These are phyloP conservation scores for Trichosporon sp. DNA, from an alignment of 1,284 basidiomycete genomes.

Conservation along the genomic window DNA sequence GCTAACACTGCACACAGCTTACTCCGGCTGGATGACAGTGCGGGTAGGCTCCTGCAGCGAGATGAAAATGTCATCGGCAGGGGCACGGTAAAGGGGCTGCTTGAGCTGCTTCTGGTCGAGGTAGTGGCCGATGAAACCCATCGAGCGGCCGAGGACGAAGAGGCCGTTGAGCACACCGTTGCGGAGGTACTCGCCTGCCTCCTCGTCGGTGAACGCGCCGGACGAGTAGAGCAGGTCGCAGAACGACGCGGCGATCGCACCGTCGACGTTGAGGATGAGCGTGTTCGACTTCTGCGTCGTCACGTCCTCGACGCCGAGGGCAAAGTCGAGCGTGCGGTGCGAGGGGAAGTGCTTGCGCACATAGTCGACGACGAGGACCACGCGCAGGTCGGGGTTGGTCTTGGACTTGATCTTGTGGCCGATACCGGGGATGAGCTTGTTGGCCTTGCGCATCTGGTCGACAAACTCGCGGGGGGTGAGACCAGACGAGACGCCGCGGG, in stretches of 20 bases:
- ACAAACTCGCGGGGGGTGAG: conserved; percentile 96
- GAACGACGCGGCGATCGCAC: conserved; percentile 96
- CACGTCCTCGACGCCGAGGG: conserved; percentile 96
- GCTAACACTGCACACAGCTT: background rate
- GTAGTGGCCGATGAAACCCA: conserved; percentile 70
- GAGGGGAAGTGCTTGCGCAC: conserved; percentile 91
- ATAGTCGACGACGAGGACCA: conserved; percentile 96
- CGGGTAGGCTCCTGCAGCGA: conserved; percentile 1
- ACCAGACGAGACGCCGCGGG: conserved; percentile 79
- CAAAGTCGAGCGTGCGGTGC: conserved; percentile 88
- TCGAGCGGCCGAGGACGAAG: conserved; percentile 94
- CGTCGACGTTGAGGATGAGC: conserved; percentile 88
- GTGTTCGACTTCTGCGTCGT: conserved; percentile 98
- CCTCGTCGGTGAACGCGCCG: conserved; percentile 91
- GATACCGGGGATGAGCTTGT: conserved; percentile 95
- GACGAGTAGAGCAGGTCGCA: conserved; percentile 88
- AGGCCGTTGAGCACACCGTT: conserved; percentile 74
- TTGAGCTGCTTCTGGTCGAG: conserved; percentile 84
- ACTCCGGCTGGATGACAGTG: conserved; percentile 6
- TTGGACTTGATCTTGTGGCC: conserved; percentile 99
- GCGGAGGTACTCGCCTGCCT: conserved; percentile 96
- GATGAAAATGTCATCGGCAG: conserved; percentile 21
- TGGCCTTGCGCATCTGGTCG: conserved; percentile 88
- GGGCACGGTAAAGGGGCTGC: conserved; percentile 73
- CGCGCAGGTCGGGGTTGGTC: conserved; percentile 94